A percentile compares a stretch with the other conserved stretches of the same genome.
These are phyloP conservation scores for Neofusicoccum laricinum DNA, from an alignment of 2,329 filamentous ascomycete species.

Conservation along the genomic window DNA sequence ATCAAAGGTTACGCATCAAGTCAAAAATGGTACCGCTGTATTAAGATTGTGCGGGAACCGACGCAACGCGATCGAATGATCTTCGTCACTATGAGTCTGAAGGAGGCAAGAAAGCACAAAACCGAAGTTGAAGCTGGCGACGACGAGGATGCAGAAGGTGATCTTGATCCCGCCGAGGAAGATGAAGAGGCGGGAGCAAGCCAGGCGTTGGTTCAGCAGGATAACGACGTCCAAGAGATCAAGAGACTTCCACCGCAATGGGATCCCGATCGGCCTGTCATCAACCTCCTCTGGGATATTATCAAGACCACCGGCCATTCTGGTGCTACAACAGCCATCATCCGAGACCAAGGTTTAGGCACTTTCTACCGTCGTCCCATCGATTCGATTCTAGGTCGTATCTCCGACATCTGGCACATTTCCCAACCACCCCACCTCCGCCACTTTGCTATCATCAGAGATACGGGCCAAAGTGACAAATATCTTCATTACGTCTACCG, in stretches of 20 bases:
- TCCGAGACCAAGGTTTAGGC: slow-evolving; percentile 42
- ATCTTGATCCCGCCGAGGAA: slow-evolving; percentile 20
- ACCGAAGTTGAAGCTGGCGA: slow-evolving; percentile 2
- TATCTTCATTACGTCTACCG: slow-evolving; percentile 54
- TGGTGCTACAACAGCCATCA: slow-evolving; percentile 50
- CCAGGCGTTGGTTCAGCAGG: slow-evolving; percentile 21
- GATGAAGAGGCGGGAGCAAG: slow-evolving; percentile 28
- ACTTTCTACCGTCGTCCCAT: slow-evolving; percentile 53
- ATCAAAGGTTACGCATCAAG: slow-evolving; percentile 27
- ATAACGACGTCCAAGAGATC: slow-evolving; percentile 27
- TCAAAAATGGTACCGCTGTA: slow-evolving; percentile 32
- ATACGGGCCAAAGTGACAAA: slow-evolving; percentile 46
- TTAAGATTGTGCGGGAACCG: slow-evolving; percentile 41
- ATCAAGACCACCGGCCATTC: slow-evolving; percentile 45
- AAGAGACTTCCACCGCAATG: slow-evolving; percentile 49
- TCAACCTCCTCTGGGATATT: slow-evolving; percentile 53
- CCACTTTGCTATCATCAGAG: slow-evolving; percentile 56
- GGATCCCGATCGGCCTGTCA: slow-evolving; percentile 51
- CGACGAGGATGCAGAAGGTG: slow-evolving; percentile 16
- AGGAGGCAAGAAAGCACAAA: slow-evolving; percentile 5
- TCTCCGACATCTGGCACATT: slow-evolving; percentile 56
- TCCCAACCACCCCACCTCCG: slow-evolving; percentile 58
- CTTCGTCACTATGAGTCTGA: slow-evolving; percentile 29
- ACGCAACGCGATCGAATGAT: slow-evolving; percentile 31
- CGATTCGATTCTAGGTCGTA: slow-evolving; percentile 50